Evolutionary conservation across 2,329 filamentous ascomycete genomes (phyloP), one percentile per base, ranked within the genome.

Genomic region (Pseudogymnoascus sp.): DNA sequence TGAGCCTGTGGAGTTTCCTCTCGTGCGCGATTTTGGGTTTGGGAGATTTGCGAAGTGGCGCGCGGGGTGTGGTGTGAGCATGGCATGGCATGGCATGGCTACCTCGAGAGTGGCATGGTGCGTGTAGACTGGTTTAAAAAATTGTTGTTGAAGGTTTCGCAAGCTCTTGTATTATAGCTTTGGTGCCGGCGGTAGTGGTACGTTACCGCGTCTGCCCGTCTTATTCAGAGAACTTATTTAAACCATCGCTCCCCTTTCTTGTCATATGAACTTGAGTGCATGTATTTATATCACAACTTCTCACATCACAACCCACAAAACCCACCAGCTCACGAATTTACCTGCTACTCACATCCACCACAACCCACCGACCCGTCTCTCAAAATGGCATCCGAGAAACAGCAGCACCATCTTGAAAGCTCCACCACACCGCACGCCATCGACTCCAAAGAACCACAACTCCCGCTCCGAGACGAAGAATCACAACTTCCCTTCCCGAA

Each of bases 21-120:
- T n/a, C 23, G 47, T 53, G 47, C 23, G 47, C 47, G 23, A 53
- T 53, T 53, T 53, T 53, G 47, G 47, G 23, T 53, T 31, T 53
- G 47, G 47, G 47, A 2, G 11, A 23, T 40, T 33, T 42, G 44
- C 14, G 21, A 21, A 50, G 23, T 50, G 23, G 47, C 47, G 47
- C 14, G 47, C 47, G 7, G 23, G 44, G 6, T 50, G 44, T 50
- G 23, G 42, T 47, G 21, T 23, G 42, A 47, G 42, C 11, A 47
- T 47, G 42, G 44, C 44, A 31, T 50, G 44, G 44, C 44, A 50
- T 50, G 44, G 23, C 44, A 50, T 50, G 44, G 23, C 25, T 31
- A 31, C 47, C 47, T 25, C 21, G 31, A 31, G 42, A 47, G 42
- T 47, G 21, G 42, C 21, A 8, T 44, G 40, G 42, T 47, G 42